A percentile compares a stretch with the other conserved stretches of the same genome.
phyloP scores from a whole-genome alignment of 1,139 yeast species.

The Yamadazyma triangularis region DNA sequence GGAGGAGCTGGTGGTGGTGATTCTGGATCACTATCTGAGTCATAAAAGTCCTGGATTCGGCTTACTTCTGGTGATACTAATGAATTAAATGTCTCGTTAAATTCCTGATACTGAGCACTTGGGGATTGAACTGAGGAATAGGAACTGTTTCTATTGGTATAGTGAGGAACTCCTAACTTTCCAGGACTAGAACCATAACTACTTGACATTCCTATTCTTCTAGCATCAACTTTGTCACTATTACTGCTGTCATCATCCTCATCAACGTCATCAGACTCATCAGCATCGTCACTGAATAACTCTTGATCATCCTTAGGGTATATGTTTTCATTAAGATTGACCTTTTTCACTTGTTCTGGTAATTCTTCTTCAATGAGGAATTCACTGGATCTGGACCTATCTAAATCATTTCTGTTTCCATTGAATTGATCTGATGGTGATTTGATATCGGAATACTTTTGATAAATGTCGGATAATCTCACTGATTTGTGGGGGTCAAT shows the following conservation, averaged over 20 bases:
- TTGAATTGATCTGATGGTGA: slow-evolving; percentile 42
- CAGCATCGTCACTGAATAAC: slow-evolving; percentile 34
- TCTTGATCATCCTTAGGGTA: slow-evolving; percentile 40
- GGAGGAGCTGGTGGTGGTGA: slow-evolving; percentile 20
- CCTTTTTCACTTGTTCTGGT: slow-evolving; percentile 27
- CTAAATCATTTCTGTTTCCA: slow-evolving; percentile 23
- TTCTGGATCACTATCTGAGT: slow-evolving; percentile 12
- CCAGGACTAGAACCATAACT: slow-evolving; percentile 6
- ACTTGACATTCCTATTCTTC: slow-evolving; percentile 20
- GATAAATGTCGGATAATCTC: slow-evolving; percentile 43
- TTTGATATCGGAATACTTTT: slow-evolving; percentile 38
- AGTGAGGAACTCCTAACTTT: slow-evolving; percentile 22
- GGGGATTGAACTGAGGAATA: slow-evolving; percentile 44
- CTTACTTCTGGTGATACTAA: slow-evolving; percentile 10
- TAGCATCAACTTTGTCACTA: slow-evolving; percentile 23
- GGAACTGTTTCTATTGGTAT: slow-evolving; percentile 28
- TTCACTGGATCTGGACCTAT: slow-evolving; percentile 37
- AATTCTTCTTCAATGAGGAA: slow-evolving; percentile 31
- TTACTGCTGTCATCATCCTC: slow-evolving; percentile 17
- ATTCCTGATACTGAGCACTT: slow-evolving; percentile 52
- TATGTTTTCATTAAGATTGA: slow-evolving; percentile 23
- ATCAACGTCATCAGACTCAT: too few species aligned
- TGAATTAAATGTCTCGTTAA: slow-evolving; percentile 41
- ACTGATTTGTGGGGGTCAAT: slow-evolving; percentile 28
- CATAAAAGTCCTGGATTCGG: slow-evolving; percentile 8